These are phyloP conservation scores for Trametes cinnabarina DNA, from an alignment of 768 basidiomycete genomes.

Conservation along the genomic window DNA sequence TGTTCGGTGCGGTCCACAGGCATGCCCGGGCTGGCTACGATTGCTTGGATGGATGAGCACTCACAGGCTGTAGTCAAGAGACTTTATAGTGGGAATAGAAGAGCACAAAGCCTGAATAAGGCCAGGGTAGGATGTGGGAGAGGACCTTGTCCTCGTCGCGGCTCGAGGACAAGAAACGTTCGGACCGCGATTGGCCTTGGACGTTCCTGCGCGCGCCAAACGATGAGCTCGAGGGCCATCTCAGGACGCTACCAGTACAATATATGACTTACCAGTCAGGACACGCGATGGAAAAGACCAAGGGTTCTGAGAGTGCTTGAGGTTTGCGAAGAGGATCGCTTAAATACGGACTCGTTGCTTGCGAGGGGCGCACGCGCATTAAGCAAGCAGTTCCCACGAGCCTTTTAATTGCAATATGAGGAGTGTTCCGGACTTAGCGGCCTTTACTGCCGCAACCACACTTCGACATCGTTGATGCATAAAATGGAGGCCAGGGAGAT, in stretches of 20 bases:
- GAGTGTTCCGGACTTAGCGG: background rate
- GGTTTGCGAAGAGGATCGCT: too few relatives aligned
- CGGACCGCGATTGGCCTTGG: conserved; percentile 10
- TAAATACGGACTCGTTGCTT: too few relatives aligned
- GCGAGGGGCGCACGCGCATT: too few relatives aligned
- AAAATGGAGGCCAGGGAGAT: too few relatives aligned
- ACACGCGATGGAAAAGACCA: too few relatives aligned
- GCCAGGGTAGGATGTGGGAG: background rate
- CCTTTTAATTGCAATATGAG: background rate
- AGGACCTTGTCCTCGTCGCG: conserved; percentile 8
- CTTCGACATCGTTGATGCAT: too few relatives aligned
- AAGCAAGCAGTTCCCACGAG: too few relatives aligned
- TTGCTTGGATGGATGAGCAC: background rate
- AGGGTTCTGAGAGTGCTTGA: too few relatives aligned
- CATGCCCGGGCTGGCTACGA: conserved; percentile 8
- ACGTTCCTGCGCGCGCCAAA: background rate
- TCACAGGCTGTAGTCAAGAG: background rate
- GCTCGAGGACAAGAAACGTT: conserved; percentile 10
- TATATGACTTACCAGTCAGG: too few relatives aligned
- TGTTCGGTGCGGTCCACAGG: conserved; percentile 6
- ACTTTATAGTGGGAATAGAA: background rate
- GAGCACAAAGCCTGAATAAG: background rate
- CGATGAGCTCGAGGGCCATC: too few relatives aligned
- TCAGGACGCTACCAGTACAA: too few relatives aligned
- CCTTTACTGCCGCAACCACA: too few relatives aligned